Evolutionary conservation across 495 filamentous ascomycete species (phyloP), one percentile per base, ranked within the genome.

Genomic region (Aspergillus heteromorphus): DNA sequence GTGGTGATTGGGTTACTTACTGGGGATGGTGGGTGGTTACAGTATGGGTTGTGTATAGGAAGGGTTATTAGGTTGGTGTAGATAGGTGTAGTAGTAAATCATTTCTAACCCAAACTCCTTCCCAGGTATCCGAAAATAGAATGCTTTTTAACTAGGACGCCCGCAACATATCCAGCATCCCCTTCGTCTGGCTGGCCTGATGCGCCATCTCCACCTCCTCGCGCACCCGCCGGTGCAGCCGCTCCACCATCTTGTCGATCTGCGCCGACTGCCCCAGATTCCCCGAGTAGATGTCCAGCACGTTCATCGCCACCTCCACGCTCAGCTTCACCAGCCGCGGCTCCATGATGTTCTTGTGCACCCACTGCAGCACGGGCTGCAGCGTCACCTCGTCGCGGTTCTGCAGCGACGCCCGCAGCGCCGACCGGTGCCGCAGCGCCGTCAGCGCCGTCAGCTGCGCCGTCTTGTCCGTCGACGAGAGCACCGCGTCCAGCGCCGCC

Each of bases 241-340:
- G 65, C 54, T 78, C 75, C 55, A 96, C 76, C 56, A 81, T 72
- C 36, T 70, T 71, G 48, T 90, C 88, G 41, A 96, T 80, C 65
- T 89, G 84, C 0, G 79, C 72, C 18, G 84, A 90, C 45, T 86
- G 84, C 20, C 81, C 88, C 49, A 93, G 75, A 57, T 91, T 87
- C 50, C 88, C 83, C 10, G 87, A 82, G 72, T 97, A 98, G 47
- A 97, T 77, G 62, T 97, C 91, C 18, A 96, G 69, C 23, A 97
- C 71, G 40, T 90, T 78, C 62, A 92, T 79, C 16, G 82, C 83
- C 20, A 93, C 79, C 64, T 97, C 92, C 14, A 87, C 85, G 64
- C 87, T 87, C 14, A 95, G 69, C 41, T 75, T 74, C 23, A 91
- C 83, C 64, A 91, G 86, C 20, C 89, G 80, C 27, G 91, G 87